These are phyloP conservation scores for Botrytis fragariae DNA, from an alignment of 2,329 filamentous ascomycete species.

Conservation along the genomic window DNA sequence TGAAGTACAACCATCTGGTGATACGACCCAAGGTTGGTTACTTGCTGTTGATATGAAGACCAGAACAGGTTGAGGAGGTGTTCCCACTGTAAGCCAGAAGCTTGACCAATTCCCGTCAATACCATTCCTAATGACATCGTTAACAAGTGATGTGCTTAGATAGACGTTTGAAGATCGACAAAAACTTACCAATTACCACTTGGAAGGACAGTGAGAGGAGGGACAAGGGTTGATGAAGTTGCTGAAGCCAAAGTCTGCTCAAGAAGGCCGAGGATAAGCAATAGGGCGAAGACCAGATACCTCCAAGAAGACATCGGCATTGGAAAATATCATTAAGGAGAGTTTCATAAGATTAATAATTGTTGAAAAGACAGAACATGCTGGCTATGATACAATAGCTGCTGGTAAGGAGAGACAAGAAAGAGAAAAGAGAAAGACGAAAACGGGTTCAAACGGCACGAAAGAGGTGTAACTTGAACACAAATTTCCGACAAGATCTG, in stretches of 20 bases:
- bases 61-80: slow-evolving; percentile 3
- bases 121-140: slow-evolving; percentile 18
- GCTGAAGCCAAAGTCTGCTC: slow-evolving; percentile 15
- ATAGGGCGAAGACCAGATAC: slow-evolving; percentile 15
- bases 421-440: slow-evolving; percentile 11
- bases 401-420: slow-evolving; percentile 6
- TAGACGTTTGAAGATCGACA: background rate
- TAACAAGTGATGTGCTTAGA: background rate
- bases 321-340: slow-evolving; percentile 17
- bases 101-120: slow-evolving; percentile 68
- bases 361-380: slow-evolving; percentile 17
- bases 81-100: slow-evolving; percentile 51
- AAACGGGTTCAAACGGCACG: slow-evolving; percentile 8
- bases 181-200: slow-evolving; percentile 19
- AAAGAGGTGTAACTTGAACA: slow-evolving; percentile 10
- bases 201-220: slow-evolving; percentile 18
- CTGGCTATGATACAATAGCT: slow-evolving; percentile 17
- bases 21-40: slow-evolving; percentile 32
- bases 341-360: slow-evolving; percentile 18
- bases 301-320: slow-evolving; percentile 21
- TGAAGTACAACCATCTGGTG: slow-evolving; percentile 27
- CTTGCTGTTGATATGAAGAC: slow-evolving; percentile 43
- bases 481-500: slow-evolving; percentile 17
- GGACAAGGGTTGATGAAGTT: slow-evolving; percentile 10
- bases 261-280: slow-evolving; percentile 8